A percentile compares a stretch with the other conserved stretches of the same genome.
These are phyloP conservation scores for Sinapis alba DNA, from an alignment of 441 rosid genomes.

Conservation along the genomic window DNA sequence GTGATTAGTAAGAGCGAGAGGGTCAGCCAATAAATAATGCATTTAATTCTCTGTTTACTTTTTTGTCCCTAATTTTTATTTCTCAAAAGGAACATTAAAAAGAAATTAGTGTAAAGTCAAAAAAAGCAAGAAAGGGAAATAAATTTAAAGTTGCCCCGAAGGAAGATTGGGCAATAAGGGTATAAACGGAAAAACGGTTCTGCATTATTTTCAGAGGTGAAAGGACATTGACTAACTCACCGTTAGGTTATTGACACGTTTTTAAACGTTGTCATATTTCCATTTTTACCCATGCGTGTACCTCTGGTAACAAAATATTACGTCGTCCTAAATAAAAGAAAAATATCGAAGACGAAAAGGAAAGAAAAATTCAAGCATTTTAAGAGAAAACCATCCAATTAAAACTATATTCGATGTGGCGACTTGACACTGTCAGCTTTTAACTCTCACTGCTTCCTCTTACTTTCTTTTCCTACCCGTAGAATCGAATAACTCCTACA, in stretches of 20 bases:
- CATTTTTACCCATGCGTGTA: slow-evolving; percentile 31
- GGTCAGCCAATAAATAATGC: slow-evolving; percentile 27
- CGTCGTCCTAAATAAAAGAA: neutral
- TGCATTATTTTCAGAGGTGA: neutral
- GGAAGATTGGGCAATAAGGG: slow-evolving; percentile 45
- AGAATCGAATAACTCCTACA: neutral
- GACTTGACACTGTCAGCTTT: slow-evolving; percentile 31
- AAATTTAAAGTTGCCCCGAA: slow-evolving; percentile 45
- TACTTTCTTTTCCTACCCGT: neutral
- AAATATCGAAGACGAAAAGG: neutral
- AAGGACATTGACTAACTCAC: neutral
- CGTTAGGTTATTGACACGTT: slow-evolving; percentile 26
- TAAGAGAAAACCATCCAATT: slow-evolving; percentile 29
- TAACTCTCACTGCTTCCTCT: slow-evolving; percentile 7
- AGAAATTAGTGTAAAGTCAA: neutral
- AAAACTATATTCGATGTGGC: slow-evolving; percentile 28
- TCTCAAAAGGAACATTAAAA: neutral
- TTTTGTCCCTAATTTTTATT: neutral
- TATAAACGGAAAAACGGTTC: slow-evolving; percentile 22
- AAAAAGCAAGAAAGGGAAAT: slow-evolving; percentile 11
- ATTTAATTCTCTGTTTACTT: slow-evolving; percentile 15
- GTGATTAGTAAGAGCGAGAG: slow-evolving; percentile 6
- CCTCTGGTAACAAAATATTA: slow-evolving; percentile 21
- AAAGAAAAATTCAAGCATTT: slow-evolving; percentile 29
- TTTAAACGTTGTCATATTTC: neutral